Evolutionary conservation across 345 rosid species (phyloP).

Genomic region (Firmiana major): DNA sequence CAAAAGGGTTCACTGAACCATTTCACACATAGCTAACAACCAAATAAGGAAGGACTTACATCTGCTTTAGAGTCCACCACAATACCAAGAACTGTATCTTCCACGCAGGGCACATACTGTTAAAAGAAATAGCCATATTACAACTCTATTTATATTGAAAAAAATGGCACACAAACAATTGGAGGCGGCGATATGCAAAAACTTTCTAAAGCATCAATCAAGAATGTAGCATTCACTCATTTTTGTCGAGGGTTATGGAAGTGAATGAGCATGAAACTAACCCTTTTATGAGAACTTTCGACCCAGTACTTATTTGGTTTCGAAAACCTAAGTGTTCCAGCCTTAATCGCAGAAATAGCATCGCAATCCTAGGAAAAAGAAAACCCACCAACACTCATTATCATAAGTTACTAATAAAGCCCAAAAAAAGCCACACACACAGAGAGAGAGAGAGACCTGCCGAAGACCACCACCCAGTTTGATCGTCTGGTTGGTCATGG

Average conservation of each 20-base stretch:
- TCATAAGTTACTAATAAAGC: neutral
- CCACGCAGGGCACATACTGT: conserved; percentile 71
- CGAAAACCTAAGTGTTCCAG: conserved; percentile 66
- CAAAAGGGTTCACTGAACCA: neutral
- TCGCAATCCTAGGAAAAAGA: conserved; percentile 50
- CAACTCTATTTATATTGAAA: neutral
- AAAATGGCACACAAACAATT: neutral
- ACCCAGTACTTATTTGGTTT: conserved; percentile 80
- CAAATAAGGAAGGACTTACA: conserved; percentile 37
- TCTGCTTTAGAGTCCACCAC: conserved; percentile 74
- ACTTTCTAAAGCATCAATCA: neutral
- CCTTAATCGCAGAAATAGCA: conserved; percentile 60
- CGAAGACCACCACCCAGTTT: conserved; percentile 89
- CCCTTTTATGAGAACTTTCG: conserved; percentile 85
- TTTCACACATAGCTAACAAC: neutral
- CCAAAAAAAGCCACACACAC: neutral
- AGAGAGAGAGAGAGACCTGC: conserved; percentile 42
- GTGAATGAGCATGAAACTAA: conserved; percentile 15
- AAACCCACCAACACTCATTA: neutral
- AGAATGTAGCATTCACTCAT: neutral
- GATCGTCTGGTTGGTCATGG: conserved; percentile 68
- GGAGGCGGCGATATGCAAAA: neutral
- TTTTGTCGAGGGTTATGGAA: neutral
- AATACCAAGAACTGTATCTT: conserved; percentile 76
- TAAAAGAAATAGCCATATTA: conserved; percentile 9